Conservation (phyloP, 108 stramenopile species). For the Skeletonema tropicum region DNA sequence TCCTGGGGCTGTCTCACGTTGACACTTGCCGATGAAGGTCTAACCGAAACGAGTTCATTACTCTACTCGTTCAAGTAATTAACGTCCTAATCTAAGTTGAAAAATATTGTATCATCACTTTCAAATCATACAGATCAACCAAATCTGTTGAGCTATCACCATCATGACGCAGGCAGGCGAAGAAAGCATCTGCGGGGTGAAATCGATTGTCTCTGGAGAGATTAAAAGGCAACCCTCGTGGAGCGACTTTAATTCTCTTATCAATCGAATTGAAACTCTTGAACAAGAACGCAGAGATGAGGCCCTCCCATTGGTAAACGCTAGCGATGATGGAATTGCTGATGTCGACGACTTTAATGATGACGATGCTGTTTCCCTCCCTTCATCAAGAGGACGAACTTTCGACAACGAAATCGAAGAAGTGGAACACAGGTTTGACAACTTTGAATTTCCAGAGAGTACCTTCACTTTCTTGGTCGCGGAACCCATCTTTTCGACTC, state of each 20-base stretch:
- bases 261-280: neutral
- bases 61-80: too few relatives aligned
- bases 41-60: too few relatives aligned
- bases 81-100: too few relatives aligned
- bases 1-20: too few relatives aligned
- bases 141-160: too few relatives aligned
- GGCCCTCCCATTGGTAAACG: neutral
- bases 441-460: conserved; percentile 30
- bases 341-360: neutral
- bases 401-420: neutral
- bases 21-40: too few relatives aligned
- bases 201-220: neutral
- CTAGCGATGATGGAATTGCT: neutral
- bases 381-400: too few relatives aligned
- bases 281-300: neutral
- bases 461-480: conserved; percentile 40
- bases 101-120: too few relatives aligned
- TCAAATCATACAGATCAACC: too few relatives aligned
- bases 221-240: neutral
- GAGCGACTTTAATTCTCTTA: neutral
- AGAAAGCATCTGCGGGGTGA: neutral
- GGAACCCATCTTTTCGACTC: conserved; percentile 11
- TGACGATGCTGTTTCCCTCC: too few relatives aligned
- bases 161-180: neutral
- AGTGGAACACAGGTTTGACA: conserved; percentile 2